Evolutionary conservation across 2,329 filamentous ascomycete species (phyloP).

Genomic region (Anisogramma anomala): DNA sequence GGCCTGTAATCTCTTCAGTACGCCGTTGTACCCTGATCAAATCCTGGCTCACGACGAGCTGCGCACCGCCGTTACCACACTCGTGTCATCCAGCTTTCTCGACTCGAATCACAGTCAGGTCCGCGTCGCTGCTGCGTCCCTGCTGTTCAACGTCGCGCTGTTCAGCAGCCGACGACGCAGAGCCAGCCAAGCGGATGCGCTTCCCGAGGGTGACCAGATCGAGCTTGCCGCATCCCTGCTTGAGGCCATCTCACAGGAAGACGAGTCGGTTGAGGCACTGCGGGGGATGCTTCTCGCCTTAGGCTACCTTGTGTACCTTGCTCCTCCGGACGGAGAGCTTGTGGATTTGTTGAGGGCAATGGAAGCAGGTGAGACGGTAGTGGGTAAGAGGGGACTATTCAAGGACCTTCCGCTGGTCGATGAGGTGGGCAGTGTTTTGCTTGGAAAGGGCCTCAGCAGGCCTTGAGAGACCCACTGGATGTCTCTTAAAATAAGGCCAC

Average conservation of each 20-base stretch:
- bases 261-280: conserved; percentile 56
- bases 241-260: conserved; percentile 55
- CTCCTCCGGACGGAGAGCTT: conserved; percentile 60
- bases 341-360: conserved; percentile 66
- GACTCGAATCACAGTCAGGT: conserved; percentile 64
- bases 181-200: conserved; percentile 41
- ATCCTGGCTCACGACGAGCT: conserved; percentile 43
- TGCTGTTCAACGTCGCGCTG: conserved; percentile 72
- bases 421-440: conserved; percentile 40
- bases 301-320: conserved; percentile 64
- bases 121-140: conserved; percentile 67
- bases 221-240: conserved; percentile 72
- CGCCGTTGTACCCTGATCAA: conserved; percentile 55
- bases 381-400: conserved; percentile 45
- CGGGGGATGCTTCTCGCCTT: conserved; percentile 67
- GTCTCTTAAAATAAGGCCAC: too few species aligned
- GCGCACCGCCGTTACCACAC: conserved; percentile 47
- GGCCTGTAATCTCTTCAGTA: conserved; percentile 74
- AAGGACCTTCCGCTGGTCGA: conserved; percentile 44
- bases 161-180: conserved; percentile 56
- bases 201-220: conserved; percentile 62
- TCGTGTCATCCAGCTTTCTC: conserved; percentile 68
- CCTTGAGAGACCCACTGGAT: too few species aligned
- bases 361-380: conserved; percentile 57
- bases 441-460: conserved; percentile 38